Evolutionary conservation across 805 yeast species (phyloP).

Genomic region (Wickerhamiella vanderwaltii): DNA sequence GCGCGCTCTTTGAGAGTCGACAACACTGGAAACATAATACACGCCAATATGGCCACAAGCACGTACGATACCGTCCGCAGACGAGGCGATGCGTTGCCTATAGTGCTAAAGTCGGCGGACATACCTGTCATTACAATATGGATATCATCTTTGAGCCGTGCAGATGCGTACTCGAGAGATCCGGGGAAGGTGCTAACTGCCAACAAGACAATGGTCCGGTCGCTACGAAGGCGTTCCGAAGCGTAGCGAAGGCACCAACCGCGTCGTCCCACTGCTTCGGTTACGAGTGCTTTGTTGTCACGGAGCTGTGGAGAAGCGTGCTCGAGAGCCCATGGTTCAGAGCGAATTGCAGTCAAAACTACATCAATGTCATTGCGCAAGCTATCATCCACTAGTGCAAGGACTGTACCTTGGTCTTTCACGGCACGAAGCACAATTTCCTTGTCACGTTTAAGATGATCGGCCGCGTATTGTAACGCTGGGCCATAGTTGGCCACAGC

Average conservation of each 20-base stretch:
- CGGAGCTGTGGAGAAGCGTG: slow-evolving; percentile 8
- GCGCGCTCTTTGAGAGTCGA: neutral
- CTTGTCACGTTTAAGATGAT: slow-evolving; percentile 1
- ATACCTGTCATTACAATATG: neutral
- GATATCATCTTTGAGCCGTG: slow-evolving; percentile 6
- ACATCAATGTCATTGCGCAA: slow-evolving; percentile 7
- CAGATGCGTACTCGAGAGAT: slow-evolving; percentile 8
- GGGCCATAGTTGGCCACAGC: slow-evolving; percentile 10
- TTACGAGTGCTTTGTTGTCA: slow-evolving; percentile 7
- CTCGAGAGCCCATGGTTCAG: slow-evolving; percentile 11
- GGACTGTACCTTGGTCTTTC: slow-evolving; percentile 3
- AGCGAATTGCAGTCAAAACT: slow-evolving; percentile 4
- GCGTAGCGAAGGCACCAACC: slow-evolving; percentile 9
- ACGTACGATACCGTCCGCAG: neutral
- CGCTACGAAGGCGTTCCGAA: slow-evolving; percentile 3
- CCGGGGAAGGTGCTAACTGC: slow-evolving; percentile 7
- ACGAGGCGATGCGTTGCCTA: slow-evolving; percentile 5
- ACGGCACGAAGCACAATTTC: slow-evolving; percentile 8
- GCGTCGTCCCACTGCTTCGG: slow-evolving; percentile 4
- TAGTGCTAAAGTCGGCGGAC: neutral
- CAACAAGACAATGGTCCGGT: neutral
- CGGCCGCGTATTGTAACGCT: slow-evolving; percentile 6
- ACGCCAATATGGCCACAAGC: neutral
- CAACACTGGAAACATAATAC: neutral
- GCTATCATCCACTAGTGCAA: neutral